Evolutionary conservation across 78 protist species (phyloP).

Genomic region (Paulinella micropora): DNA sequence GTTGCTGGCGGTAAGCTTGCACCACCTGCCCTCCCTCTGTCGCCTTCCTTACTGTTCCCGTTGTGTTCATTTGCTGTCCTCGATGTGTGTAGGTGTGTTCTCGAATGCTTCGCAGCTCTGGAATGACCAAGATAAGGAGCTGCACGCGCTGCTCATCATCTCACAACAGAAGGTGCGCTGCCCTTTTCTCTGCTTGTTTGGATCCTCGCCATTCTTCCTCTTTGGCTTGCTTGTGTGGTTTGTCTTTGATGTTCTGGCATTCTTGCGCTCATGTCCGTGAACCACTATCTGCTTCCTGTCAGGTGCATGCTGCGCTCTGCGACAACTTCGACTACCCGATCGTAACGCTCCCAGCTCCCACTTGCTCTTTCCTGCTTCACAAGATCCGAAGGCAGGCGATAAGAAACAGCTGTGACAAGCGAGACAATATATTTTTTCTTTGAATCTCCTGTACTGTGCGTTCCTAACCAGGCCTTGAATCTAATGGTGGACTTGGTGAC

Average conservation of each 20-base stretch:
- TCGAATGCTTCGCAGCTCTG: neutral
- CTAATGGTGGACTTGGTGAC: slow-evolving; percentile 32
- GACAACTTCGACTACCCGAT: slow-evolving; percentile 76
- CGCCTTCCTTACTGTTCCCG: too few relatives aligned
- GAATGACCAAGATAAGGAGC: neutral
- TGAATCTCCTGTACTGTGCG: neutral
- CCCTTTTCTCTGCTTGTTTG: neutral
- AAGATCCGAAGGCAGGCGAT: neutral
- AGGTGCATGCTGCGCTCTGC: slow-evolving; percentile 49
- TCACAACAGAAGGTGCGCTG: neutral
- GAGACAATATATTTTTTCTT: neutral
- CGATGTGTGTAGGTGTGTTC: too few relatives aligned
- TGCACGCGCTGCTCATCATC: neutral
- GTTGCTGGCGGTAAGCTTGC: neutral
- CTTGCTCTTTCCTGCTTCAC: neutral
- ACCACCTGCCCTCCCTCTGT: too few relatives aligned
- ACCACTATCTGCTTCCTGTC: neutral
- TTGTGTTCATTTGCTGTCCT: too few relatives aligned
- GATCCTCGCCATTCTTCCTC: neutral
- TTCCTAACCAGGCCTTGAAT: neutral
- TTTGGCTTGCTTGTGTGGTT: neutral
- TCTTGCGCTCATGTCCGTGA: neutral
- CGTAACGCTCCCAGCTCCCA: slow-evolving; percentile 28
- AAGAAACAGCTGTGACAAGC: neutral
- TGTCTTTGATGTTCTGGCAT: neutral